Evolutionary conservation across 768 basidiomycete genomes (phyloP).

Genomic region (Tulasnella sp.): DNA sequence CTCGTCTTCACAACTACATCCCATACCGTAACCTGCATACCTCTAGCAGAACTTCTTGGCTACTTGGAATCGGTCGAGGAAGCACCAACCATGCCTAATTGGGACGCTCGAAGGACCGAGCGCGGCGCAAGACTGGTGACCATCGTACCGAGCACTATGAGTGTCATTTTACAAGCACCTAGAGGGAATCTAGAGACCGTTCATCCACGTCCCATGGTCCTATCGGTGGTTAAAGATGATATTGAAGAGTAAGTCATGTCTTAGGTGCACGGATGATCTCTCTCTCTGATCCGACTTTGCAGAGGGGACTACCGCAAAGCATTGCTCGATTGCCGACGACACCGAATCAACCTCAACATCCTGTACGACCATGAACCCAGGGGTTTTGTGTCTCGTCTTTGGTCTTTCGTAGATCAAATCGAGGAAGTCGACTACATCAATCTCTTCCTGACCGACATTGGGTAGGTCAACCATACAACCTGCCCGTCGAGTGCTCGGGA

Average conservation of each 20-base stretch:
- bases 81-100: constrained; percentile 35
- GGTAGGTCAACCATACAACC: constrained; percentile 49
- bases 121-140: constrained; percentile 86
- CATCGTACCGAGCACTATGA: constrained; percentile 83
- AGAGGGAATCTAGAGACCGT: constrained; percentile 95
- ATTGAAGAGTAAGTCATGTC: constrained; percentile 58
- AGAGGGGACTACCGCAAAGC: constrained; percentile 79
- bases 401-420: constrained; percentile 76
- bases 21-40: constrained; percentile 75
- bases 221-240: constrained; percentile 75
- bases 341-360: constrained; percentile 85
- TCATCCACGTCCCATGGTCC: constrained; percentile 85
- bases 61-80: constrained; percentile 25
- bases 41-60: constrained; percentile 43
- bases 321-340: constrained; percentile 86
- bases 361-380: constrained; percentile 78
- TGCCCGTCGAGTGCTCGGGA: not conserved
- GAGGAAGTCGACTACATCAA: constrained; percentile 89
- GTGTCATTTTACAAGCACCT: constrained; percentile 93
- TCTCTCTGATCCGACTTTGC: not conserved
- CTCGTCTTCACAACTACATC: constrained; percentile 79
- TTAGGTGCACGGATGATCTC: not conserved
- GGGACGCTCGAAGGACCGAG: constrained; percentile 79
- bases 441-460: constrained; percentile 80
- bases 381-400: constrained; percentile 59